phyloP scores from a whole-genome alignment of 768 basidiomycete species.

The Candolleomyces aberdarensis region DNA sequence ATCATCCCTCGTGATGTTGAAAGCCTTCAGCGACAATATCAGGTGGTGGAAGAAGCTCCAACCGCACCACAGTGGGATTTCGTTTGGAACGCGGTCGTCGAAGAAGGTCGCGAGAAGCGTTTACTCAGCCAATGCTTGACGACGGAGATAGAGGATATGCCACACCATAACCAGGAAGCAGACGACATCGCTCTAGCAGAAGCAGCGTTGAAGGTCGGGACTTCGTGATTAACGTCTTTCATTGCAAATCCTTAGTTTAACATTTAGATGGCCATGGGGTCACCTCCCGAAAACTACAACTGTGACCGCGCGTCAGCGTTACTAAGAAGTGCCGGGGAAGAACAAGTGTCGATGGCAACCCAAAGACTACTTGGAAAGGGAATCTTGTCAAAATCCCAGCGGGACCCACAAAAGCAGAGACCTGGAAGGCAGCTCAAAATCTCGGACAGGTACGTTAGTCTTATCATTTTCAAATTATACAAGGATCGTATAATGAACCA shows the following conservation, averaged over 20 bases:
- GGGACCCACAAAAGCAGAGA: conserved; percentile 56
- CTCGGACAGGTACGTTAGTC: conserved; percentile 54
- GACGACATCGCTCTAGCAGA: conserved; percentile 58
- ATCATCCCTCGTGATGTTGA: conserved; percentile 42
- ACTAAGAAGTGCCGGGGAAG: conserved; percentile 55
- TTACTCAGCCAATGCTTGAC: conserved; percentile 57
- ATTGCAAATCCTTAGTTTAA: neutral
- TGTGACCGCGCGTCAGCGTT: conserved; percentile 54
- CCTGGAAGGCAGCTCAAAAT: conserved; percentile 78
- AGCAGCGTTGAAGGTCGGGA: conserved; percentile 63
- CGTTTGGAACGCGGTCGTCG: conserved; percentile 67
- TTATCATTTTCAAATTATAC: neutral
- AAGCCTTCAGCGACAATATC: conserved; percentile 42
- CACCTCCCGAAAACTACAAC: conserved; percentile 67
- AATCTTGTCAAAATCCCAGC: conserved; percentile 62
- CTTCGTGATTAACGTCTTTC: neutral
- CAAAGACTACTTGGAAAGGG: conserved; percentile 60
- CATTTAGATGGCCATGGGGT: conserved; percentile 74
- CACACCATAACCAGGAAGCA: conserved; percentile 20
- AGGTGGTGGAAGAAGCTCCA: conserved; percentile 44
- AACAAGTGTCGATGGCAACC: conserved; percentile 51
- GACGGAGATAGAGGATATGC: conserved; percentile 37
- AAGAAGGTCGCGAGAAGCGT: conserved; percentile 74
- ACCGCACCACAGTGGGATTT: conserved; percentile 61
- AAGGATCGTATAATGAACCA: neutral